phyloP scores from a whole-genome alignment of 306 rosid genomes.

The Rosa lucieae region DNA sequence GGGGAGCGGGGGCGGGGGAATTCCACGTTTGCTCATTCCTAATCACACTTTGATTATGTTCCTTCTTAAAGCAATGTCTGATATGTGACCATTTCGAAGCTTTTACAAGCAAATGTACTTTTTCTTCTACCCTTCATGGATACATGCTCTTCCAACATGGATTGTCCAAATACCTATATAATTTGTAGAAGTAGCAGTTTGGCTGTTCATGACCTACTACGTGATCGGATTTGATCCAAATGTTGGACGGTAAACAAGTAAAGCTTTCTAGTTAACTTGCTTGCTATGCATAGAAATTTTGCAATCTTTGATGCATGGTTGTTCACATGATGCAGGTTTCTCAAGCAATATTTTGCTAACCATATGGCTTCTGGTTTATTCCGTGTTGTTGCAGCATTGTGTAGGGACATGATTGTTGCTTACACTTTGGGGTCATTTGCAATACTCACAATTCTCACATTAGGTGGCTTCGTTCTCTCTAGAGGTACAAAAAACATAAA shows the following conservation, averaged over 20 bases:
- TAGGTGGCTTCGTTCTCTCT: constrained; percentile 71
- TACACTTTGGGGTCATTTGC: constrained; percentile 60
- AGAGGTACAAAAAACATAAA: constrained; percentile 40
- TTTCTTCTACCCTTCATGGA: constrained; percentile 65
- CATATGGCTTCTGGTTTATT: constrained; percentile 70
- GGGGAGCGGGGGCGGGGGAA: no score
- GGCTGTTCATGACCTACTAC: constrained; percentile 63
- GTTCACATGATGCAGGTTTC: constrained; percentile 41
- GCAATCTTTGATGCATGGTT: constrained; percentile 3
- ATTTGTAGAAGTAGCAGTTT: constrained; percentile 47
- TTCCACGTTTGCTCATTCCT: no score
- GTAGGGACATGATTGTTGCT: constrained; percentile 54
- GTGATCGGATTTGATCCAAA: constrained; percentile 61
- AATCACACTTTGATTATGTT: no score
- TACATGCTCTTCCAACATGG: constrained; percentile 63
- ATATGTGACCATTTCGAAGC: constrained; percentile 48
- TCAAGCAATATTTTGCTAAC: constrained; percentile 49
- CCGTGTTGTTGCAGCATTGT: constrained; percentile 46
- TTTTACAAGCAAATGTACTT: constrained; percentile 70
- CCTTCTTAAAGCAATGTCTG: no score
- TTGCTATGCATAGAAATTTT: background rate
- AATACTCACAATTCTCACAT: constrained; percentile 38
- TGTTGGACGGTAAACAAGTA: constrained; percentile 42
- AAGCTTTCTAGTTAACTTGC: background rate
- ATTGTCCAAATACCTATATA: constrained; percentile 55